Percentiles rank a stretch among this genome's conserved stretches.
These are phyloP conservation scores for Fusarium beomiforme DNA, from an alignment of 2,329 filamentous ascomycete genomes.

Conservation along the genomic window DNA sequence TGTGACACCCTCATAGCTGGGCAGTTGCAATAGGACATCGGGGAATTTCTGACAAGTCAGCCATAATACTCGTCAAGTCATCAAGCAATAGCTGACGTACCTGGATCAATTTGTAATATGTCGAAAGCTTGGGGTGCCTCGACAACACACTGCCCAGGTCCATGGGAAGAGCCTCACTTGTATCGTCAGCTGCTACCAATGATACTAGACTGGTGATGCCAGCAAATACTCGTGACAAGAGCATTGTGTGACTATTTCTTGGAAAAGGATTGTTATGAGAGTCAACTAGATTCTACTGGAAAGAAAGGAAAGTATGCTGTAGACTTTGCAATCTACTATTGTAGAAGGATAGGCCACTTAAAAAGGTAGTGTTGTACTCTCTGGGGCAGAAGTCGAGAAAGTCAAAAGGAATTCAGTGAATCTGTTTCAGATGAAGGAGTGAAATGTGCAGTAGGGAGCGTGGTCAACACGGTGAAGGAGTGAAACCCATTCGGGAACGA, in stretches of 20 bases:
- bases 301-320: background rate
- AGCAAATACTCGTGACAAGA: slow-evolving; percentile 31
- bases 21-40: slow-evolving; percentile 55
- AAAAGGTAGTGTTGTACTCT: background rate
- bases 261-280: background rate
- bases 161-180: slow-evolving; percentile 26
- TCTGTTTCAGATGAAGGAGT: background rate
- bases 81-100: slow-evolving; percentile 36
- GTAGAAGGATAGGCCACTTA: background rate
- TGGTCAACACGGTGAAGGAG: slow-evolving; percentile 24
- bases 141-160: slow-evolving; percentile 54
- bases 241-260: slow-evolving; percentile 10
- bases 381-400: background rate
- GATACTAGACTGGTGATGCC: slow-evolving; percentile 37
- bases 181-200: slow-evolving; percentile 25
- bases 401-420: background rate
- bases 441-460: slow-evolving; percentile 9
- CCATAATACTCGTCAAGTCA: background rate
- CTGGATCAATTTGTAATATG: slow-evolving; percentile 56
- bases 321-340: background rate
- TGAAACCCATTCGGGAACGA: slow-evolving; percentile 1
- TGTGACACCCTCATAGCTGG: slow-evolving; percentile 56
- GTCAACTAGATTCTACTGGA: background rate
- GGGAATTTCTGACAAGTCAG: slow-evolving; percentile 54
- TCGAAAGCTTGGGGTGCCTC: slow-evolving; percentile 54